These are phyloP conservation scores for Xeromyces bisporus DNA, from an alignment of 495 filamentous ascomycete genomes.

Conservation along the genomic window DNA sequence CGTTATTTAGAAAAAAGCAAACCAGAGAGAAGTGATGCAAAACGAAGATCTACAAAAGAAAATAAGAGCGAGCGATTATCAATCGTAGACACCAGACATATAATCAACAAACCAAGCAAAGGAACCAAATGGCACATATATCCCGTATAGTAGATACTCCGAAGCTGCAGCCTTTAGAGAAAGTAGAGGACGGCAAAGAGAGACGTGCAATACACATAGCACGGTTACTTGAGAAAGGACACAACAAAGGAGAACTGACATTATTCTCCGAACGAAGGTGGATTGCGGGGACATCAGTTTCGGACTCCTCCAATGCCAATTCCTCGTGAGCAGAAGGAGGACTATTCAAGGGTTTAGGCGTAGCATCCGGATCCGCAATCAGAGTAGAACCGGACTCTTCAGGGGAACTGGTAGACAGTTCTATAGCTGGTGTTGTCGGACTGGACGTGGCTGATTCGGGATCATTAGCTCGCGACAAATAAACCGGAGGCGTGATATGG, in stretches of 20 bases:
- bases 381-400: conserved; percentile 4
- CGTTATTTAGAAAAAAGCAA: no score
- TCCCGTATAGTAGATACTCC: no score
- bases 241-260: no score
- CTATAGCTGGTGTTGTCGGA: conserved; percentile 9
- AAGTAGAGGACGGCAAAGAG: no score
- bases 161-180: no score
- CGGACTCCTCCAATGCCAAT: no score
- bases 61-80: background rate
- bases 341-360: conserved; percentile 21
- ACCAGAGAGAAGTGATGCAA: background rate
- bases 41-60: background rate
- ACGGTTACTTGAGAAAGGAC: no score
- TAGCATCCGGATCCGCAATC: conserved; percentile 22
- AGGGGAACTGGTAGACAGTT: background rate
- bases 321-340: conserved; percentile 11
- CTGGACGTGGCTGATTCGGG: conserved; percentile 5
- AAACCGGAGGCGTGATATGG: conserved; percentile 21
- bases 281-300: no score
- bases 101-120: no score
- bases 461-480: conserved; percentile 3
- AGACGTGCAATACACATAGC: no score
- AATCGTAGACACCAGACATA: conserved; percentile 28
- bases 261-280: no score
- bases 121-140: no score